Evolutionary conservation across 2,329 filamentous ascomycete species (phyloP).

Genomic region (Rugonectria rugulosa): DNA sequence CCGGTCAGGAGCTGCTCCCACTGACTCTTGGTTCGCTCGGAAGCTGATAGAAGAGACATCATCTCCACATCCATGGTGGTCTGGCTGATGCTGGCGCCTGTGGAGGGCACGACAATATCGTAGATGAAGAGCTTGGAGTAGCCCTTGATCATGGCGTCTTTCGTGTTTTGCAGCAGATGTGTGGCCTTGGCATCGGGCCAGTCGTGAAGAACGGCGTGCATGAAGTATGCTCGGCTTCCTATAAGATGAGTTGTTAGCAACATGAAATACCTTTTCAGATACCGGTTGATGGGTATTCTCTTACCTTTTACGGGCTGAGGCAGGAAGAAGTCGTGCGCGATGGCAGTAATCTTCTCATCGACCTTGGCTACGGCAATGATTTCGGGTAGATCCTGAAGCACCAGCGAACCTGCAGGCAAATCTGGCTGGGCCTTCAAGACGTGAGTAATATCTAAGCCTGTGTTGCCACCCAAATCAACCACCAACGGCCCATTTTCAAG

Average conservation of each 20-base stretch:
- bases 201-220: constrained; percentile 58
- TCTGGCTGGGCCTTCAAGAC: constrained; percentile 15
- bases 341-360: constrained; percentile 19
- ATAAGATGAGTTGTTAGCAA: background rate
- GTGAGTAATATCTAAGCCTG: constrained; percentile 25
- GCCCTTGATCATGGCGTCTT: constrained; percentile 25
- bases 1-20: constrained; percentile 23
- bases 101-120: constrained; percentile 29
- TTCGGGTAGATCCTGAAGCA: constrained; percentile 28
- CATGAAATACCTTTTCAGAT: background rate
- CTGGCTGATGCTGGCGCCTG: constrained; percentile 31
- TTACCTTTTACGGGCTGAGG: constrained; percentile 25
- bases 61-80: constrained; percentile 40
- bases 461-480: constrained; percentile 30
- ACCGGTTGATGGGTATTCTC: background rate
- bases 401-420: constrained; percentile 8
- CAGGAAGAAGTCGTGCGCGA: constrained; percentile 28
- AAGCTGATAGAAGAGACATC: constrained; percentile 37
- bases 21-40: constrained; percentile 27
- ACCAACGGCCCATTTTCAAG: constrained; percentile 16
- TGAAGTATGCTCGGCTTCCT: constrained; percentile 52
- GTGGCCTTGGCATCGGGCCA: constrained; percentile 51
- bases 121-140: constrained; percentile 39
- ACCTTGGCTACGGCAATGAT: constrained; percentile 19
- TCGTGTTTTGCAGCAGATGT: constrained; percentile 36